phyloP scores from a whole-genome alignment of 2,329 filamentous ascomycete genomes.

The Beauveria scarabaeidicola region DNA sequence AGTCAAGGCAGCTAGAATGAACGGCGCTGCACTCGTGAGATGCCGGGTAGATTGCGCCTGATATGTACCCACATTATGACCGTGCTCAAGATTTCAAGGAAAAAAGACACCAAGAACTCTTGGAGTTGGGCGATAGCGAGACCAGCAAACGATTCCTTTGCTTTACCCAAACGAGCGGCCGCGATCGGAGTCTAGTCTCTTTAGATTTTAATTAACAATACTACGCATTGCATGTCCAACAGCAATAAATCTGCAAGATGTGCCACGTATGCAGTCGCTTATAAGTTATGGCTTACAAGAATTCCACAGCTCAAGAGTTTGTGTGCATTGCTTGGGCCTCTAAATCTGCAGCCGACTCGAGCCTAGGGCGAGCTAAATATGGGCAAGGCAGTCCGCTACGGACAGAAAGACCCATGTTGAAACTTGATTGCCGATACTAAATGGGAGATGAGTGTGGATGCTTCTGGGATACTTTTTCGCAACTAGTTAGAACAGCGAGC shows the following conservation, averaged over 20 bases:
- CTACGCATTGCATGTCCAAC: too few relatives aligned
- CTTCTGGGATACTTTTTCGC: background rate
- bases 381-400: background rate
- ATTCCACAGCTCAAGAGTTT: background rate
- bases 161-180: background rate
- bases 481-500: background rate
- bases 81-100: too few relatives aligned
- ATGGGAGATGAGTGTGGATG: conserved; percentile 7
- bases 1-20: too few relatives aligned
- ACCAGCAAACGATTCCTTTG: background rate
- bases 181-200: background rate
- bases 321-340: background rate
- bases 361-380: background rate
- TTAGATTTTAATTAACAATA: too few relatives aligned
- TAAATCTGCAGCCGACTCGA: too few relatives aligned
- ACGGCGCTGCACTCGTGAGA: too few relatives aligned
- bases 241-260: too few relatives aligned
- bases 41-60: too few relatives aligned
- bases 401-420: background rate
- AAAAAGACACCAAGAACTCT: too few relatives aligned
- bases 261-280: background rate
- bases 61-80: too few relatives aligned
- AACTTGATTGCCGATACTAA: background rate
- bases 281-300: background rate
- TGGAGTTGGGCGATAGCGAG: too few relatives aligned